phyloP scores from a whole-genome alignment of 805 yeast species.

The Kurtzmaniella fragi region DNA sequence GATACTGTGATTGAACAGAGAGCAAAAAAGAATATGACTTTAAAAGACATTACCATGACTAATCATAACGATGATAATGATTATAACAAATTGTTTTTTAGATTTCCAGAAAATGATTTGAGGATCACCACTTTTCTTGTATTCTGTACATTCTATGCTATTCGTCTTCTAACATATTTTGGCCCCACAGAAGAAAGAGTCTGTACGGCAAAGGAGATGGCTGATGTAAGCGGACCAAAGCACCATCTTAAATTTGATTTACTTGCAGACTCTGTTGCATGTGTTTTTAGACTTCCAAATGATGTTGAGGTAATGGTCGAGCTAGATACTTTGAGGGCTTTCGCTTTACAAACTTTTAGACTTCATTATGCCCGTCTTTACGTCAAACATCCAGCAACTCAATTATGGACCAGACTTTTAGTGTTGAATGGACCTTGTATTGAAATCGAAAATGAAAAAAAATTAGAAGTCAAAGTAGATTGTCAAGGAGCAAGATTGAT shows the following conservation, averaged over 20 bases:
- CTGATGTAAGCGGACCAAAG: conserved; percentile 8
- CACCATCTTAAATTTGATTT: conserved; percentile 27
- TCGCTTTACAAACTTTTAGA: conserved; percentile 21
- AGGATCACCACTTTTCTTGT: conserved; percentile 34
- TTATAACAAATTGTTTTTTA: conserved; percentile 20
- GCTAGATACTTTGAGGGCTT: conserved; percentile 25
- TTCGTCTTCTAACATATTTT: conserved; percentile 25
- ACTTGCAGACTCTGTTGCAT: conserved; percentile 26
- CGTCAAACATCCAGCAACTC: conserved; percentile 46
- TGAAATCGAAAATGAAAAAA: neutral
- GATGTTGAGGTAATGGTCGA: conserved; percentile 45
- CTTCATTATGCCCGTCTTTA: conserved; percentile 40
- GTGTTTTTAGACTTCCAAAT: conserved; percentile 42
- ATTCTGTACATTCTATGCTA: conserved; percentile 39
- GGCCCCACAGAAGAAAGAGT: conserved; percentile 26
- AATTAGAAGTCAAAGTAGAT: conserved; percentile 14
- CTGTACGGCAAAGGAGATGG: conserved; percentile 22
- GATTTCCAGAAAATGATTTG: conserved; percentile 33
- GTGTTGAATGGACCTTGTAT: conserved; percentile 17
- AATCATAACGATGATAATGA: conserved; percentile 19
- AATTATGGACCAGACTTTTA: conserved; percentile 34
- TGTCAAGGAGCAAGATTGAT: conserved; percentile 42
- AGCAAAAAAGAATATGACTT: conserved; percentile 27
- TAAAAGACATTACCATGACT: conserved; percentile 20
- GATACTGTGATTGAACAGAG: conserved; percentile 12